Conservation (phyloP, 2,329 filamentous ascomycete genomes). For the Huntiella omanensis region DNA sequence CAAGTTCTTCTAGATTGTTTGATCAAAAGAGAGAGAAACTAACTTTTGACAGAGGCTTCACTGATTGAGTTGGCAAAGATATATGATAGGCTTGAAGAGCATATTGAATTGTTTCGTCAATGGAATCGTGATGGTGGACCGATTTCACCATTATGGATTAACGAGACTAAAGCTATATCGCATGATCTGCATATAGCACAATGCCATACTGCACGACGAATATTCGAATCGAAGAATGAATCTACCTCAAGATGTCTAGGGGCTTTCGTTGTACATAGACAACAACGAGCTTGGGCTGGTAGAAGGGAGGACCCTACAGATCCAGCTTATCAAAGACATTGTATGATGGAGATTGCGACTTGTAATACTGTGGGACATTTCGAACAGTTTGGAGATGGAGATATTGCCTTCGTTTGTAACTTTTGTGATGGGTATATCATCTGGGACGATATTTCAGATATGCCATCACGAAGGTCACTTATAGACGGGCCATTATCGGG, state of each 20-base stretch:
- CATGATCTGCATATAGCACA: constrained; percentile 36
- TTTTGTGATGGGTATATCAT: constrained; percentile 41
- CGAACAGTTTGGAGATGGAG: constrained; percentile 33
- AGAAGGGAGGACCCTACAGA: constrained; percentile 14
- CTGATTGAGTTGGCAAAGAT: constrained; percentile 30
- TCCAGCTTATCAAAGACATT: constrained; percentile 20
- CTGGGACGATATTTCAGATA: constrained; percentile 35
- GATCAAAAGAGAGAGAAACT: background rate
- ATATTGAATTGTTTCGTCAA: constrained; percentile 31
- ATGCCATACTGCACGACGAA: constrained; percentile 36
- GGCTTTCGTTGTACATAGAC: constrained; percentile 33
- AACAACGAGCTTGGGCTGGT: constrained; percentile 20
- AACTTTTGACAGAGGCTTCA: constrained; percentile 26
- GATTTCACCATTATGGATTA: constrained; percentile 36
- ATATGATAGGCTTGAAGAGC: constrained; percentile 26
- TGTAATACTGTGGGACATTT: constrained; percentile 37
- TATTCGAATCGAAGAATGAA: constrained; percentile 33
- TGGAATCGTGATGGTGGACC: constrained; percentile 36
- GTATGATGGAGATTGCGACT: constrained; percentile 29
- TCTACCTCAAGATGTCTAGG: constrained; percentile 32
- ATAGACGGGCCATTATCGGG: background rate
- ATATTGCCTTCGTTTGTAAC: constrained; percentile 40
- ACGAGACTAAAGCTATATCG: constrained; percentile 30
- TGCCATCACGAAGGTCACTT: constrained; percentile 24
- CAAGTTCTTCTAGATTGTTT: background rate